Evolutionary conservation across 2,329 filamentous ascomycete species (phyloP).

Genomic region (Penicillium capsulatum): DNA sequence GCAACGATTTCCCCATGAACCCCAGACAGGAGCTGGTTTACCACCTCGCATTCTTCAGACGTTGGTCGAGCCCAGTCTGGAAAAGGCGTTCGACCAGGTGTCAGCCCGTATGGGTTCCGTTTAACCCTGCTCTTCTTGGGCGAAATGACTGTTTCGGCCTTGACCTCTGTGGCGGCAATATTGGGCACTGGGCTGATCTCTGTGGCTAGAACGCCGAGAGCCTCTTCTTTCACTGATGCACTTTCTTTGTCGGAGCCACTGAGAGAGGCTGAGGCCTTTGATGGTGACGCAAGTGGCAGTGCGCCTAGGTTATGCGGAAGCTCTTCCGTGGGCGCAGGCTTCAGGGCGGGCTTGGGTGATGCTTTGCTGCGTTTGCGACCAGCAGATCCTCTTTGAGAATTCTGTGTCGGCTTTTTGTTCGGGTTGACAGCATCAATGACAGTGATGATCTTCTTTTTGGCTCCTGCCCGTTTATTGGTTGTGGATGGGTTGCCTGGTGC

Average conservation of each 20-base stretch:
- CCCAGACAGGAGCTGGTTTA: slow-evolving; percentile 60
- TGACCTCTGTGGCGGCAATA: neutral
- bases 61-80: slow-evolving; percentile 64
- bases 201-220: no score
- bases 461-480: neutral
- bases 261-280: neutral
- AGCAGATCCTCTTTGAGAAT: no score
- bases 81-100: slow-evolving; percentile 58
- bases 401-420: neutral
- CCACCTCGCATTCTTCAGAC: slow-evolving; percentile 63
- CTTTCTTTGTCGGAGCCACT: slow-evolving; percentile 9
- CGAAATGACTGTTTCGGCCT: slow-evolving; percentile 3
- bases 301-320: slow-evolving; percentile 56
- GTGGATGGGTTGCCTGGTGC: neutral
- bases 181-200: no score
- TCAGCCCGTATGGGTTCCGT: slow-evolving; percentile 47
- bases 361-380: no score
- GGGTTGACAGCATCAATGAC: neutral
- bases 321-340: slow-evolving; percentile 34
- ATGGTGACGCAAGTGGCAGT: slow-evolving; percentile 6
- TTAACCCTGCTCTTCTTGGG: slow-evolving; percentile 10
- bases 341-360: neutral
- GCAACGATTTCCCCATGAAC: slow-evolving; percentile 62
- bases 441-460: neutral
- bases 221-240: slow-evolving; percentile 4